Conservation (phyloP, 768 basidiomycete genomes). For the Xerocomellus intermedius region DNA sequence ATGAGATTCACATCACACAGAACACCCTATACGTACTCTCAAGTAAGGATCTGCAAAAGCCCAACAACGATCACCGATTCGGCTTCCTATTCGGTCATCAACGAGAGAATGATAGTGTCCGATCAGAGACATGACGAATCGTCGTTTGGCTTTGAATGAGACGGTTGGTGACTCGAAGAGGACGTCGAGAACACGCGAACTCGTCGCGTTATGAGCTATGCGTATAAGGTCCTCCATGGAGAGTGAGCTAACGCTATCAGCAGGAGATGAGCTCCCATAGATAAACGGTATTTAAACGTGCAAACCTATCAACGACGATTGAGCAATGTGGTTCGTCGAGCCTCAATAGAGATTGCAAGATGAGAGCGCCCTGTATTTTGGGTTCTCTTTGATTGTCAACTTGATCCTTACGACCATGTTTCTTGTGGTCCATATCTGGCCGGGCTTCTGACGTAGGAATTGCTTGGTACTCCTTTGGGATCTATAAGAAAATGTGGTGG, state of each 20-base stretch:
- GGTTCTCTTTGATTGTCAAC: constrained; percentile 49
- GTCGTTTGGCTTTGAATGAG: constrained; percentile 60
- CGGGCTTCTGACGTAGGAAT: constrained; percentile 8
- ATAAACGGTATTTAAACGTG: neutral
- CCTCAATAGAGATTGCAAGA: constrained; percentile 80
- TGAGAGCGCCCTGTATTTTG: constrained; percentile 79
- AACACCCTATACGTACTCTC: constrained; percentile 51
- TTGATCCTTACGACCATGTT: constrained; percentile 15
- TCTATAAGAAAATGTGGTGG: neutral
- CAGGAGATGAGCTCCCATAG: constrained; percentile 4
- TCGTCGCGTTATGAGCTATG: constrained; percentile 64
- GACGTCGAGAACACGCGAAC: constrained; percentile 77
- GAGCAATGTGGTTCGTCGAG: constrained; percentile 66
- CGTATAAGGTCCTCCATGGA: constrained; percentile 56
- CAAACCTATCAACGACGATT: constrained; percentile 68
- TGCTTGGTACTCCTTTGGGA: constrained; percentile 23
- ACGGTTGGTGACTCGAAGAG: constrained; percentile 70
- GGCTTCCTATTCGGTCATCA: constrained; percentile 87
- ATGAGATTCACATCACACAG: constrained; percentile 5
- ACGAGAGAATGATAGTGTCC: constrained; percentile 79
- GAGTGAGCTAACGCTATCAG: constrained; percentile 55
- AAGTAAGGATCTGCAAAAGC: constrained; percentile 87
- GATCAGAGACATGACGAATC: constrained; percentile 71
- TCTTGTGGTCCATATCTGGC: constrained; percentile 11
- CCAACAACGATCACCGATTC: constrained; percentile 92